phyloP scores from a whole-genome alignment of 1,139 yeast species.

The Kodamaea alishanica region DNA sequence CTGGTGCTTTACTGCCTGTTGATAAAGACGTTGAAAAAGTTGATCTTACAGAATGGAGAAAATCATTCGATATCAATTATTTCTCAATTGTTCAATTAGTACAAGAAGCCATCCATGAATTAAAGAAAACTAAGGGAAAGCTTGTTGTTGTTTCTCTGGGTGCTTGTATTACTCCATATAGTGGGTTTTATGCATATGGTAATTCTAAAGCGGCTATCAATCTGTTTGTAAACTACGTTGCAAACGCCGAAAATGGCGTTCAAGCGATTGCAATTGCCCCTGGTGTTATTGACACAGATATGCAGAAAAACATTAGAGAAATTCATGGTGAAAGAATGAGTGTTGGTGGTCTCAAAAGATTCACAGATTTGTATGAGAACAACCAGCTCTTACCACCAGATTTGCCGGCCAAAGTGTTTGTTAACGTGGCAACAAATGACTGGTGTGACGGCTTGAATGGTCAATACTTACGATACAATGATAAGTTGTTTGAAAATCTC shows the following conservation, averaged over 20 bases:
- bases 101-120: constrained; percentile 53
- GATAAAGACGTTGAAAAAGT: constrained; percentile 46
- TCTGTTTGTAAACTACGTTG: constrained; percentile 63
- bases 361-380: constrained; percentile 54
- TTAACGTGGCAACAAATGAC: constrained; percentile 59
- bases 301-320: constrained; percentile 78
- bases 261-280: constrained; percentile 76
- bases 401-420: constrained; percentile 67
- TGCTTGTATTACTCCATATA: constrained; percentile 59
- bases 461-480: constrained; percentile 58
- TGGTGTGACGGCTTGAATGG: constrained; percentile 58
- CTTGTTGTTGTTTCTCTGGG: constrained; percentile 82
- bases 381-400: constrained; percentile 59
- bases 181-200: constrained; percentile 90
- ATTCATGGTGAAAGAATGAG: constrained; percentile 55
- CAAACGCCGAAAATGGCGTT: constrained; percentile 61
- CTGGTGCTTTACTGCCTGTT: constrained; percentile 86
- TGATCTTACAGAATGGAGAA: constrained; percentile 55
- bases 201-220: constrained; percentile 87
- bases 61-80: constrained; percentile 69
- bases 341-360: constrained; percentile 51
- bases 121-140: constrained; percentile 55
- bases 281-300: constrained; percentile 85
- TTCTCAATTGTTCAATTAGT: constrained; percentile 71
- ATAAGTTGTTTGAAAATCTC: constrained; percentile 19